phyloP scores from a whole-genome alignment of 176 grass and related monocot species.

The Triticum aestivum region IWGSC_CS_RefSeq_v2.1 NC_057806.1:346579345-346579844 shows the following conservation, averaged over 20 bases:
- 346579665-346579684: neutral
- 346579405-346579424: conserved; percentile 10
- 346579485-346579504: conserved; percentile 86
- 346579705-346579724: neutral
- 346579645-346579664: neutral
- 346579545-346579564: neutral
- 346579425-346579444: conserved; percentile 17
- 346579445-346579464: conserved; percentile 75
- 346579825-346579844: too few species aligned
- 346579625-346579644: neutral
- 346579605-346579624: neutral
- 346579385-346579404: conserved; percentile 2
- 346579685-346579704: neutral
- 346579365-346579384: conserved; percentile 10
- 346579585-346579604: neutral
- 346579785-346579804: neutral
- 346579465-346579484: conserved; percentile 76
- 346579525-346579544: neutral
- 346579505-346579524: conserved; percentile 66
- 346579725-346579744: neutral
- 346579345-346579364: neutral
- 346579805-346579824: neutral
- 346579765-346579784: neutral
- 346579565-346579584: neutral
- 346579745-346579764: neutral